phyloP scores from a whole-genome alignment of 805 yeast genomes.

The Yamadazyma scolyti region DNA sequence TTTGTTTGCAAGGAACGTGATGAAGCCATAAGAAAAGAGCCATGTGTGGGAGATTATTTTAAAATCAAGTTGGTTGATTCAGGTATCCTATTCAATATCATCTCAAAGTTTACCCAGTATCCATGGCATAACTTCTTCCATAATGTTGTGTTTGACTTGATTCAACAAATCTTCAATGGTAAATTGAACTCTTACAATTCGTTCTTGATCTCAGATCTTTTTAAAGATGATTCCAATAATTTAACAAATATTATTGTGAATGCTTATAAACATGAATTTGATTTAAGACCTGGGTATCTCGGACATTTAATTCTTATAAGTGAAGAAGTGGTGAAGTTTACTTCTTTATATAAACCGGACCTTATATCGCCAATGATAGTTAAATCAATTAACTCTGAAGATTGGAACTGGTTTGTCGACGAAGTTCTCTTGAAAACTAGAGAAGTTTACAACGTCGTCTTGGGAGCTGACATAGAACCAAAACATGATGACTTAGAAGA shows the following conservation, averaged over 20 bases:
- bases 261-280: constrained; percentile 23
- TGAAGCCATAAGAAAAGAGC: constrained; percentile 39
- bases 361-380: constrained; percentile 52
- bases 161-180: constrained; percentile 93
- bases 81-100: constrained; percentile 61
- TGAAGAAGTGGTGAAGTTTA: constrained; percentile 92
- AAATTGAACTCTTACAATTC: constrained; percentile 83
- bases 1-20: constrained; percentile 38
- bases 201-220: constrained; percentile 33
- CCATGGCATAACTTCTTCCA: constrained; percentile 98
- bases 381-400: constrained; percentile 43
- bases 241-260: constrained; percentile 25
- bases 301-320: constrained; percentile 94
- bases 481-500: constrained; percentile 27
- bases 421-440: constrained; percentile 48
- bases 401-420: constrained; percentile 51
- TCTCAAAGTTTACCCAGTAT: constrained; percentile 71
- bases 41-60: constrained; percentile 83
- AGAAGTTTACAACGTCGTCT: constrained; percentile 53
- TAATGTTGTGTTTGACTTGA: constrained; percentile 93
- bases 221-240: constrained; percentile 16
- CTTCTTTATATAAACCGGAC: constrained; percentile 57
- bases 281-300: constrained; percentile 85
- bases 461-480: constrained; percentile 42
- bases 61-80: constrained; percentile 80